Evolutionary conservation across 2,329 filamentous ascomycete genomes (phyloP).

Genomic region (Fusarium sp.): DNA sequence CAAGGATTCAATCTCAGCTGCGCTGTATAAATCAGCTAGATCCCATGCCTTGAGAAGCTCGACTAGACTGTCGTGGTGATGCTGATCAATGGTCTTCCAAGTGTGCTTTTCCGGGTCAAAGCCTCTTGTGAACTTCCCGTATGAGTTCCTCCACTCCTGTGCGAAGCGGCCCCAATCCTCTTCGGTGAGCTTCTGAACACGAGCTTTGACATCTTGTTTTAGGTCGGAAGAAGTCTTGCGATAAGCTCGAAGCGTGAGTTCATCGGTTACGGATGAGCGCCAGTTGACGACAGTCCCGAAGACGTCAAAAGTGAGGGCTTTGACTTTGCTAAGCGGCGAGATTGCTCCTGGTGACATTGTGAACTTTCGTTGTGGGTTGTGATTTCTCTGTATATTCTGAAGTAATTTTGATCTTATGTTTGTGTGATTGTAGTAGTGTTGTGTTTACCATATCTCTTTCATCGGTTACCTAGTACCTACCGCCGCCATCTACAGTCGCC

Average conservation of each 20-base stretch:
- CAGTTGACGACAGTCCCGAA: constrained; percentile 86
- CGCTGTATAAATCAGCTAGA: constrained; percentile 68
- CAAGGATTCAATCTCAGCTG: constrained; percentile 71
- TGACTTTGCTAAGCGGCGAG: constrained; percentile 51
- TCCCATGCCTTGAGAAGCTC: constrained; percentile 66
- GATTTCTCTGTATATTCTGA: background rate
- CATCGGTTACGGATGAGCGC: constrained; percentile 72
- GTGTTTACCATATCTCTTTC: background rate
- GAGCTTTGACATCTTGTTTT: constrained; percentile 57
- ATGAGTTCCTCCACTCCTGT: constrained; percentile 75
- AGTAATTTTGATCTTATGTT: background rate
- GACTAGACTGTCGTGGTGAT: constrained; percentile 72
- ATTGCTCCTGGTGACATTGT: constrained; percentile 42
- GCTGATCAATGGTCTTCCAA: constrained; percentile 78
- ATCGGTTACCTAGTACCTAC: background rate
- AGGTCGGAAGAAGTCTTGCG: constrained; percentile 61
- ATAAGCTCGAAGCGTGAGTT: constrained; percentile 63
- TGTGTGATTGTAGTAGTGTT: background rate
- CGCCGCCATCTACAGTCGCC: background rate
- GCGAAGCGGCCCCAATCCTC: constrained; percentile 73
- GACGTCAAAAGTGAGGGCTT: constrained; percentile 77
- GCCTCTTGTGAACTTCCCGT: constrained; percentile 67
- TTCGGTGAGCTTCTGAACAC: constrained; percentile 61
- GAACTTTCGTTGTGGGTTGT: background rate
- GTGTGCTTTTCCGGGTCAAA: constrained; percentile 59